A percentile compares a stretch with the other conserved stretches of the same genome.
phyloP scores from a whole-genome alignment of 257 asterid genomes.

The Scutellaria minor region DNA sequence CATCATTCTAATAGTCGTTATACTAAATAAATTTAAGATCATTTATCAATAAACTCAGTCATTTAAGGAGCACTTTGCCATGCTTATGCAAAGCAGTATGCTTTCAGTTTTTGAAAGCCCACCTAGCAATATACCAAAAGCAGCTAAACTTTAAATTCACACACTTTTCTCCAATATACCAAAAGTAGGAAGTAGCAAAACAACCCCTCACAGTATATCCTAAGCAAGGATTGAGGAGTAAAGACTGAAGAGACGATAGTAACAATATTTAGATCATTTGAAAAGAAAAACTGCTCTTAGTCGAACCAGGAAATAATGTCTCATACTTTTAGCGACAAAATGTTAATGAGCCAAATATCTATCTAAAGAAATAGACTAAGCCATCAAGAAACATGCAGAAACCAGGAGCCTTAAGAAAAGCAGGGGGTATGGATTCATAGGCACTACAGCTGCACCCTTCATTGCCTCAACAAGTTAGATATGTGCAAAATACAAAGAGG shows the following conservation, averaged over 20 bases:
- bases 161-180: slow-evolving; percentile 5
- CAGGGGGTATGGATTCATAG: background rate
- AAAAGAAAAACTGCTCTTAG: background rate
- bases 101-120: slow-evolving; percentile 24
- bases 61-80: background rate
- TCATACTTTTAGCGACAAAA: background rate
- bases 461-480: slow-evolving; percentile 11
- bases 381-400: background rate
- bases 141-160: background rate
- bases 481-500: background rate
- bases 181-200: slow-evolving; percentile 13
- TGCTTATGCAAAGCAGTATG: background rate
- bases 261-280: slow-evolving; percentile 5
- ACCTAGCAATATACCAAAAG: slow-evolving; percentile 21
- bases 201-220: background rate
- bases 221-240: slow-evolving; percentile 17
- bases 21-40: background rate
- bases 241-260: background rate
- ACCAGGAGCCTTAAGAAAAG: slow-evolving; percentile 7
- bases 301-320: background rate
- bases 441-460: slow-evolving; percentile 18
- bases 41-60: background rate
- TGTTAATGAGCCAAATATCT: slow-evolving; percentile 18
- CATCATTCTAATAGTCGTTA: background rate
- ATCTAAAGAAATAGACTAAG: background rate